phyloP scores from a whole-genome alignment of 495 filamentous ascomycete genomes.

The Annulohypoxylon nitens region DNA sequence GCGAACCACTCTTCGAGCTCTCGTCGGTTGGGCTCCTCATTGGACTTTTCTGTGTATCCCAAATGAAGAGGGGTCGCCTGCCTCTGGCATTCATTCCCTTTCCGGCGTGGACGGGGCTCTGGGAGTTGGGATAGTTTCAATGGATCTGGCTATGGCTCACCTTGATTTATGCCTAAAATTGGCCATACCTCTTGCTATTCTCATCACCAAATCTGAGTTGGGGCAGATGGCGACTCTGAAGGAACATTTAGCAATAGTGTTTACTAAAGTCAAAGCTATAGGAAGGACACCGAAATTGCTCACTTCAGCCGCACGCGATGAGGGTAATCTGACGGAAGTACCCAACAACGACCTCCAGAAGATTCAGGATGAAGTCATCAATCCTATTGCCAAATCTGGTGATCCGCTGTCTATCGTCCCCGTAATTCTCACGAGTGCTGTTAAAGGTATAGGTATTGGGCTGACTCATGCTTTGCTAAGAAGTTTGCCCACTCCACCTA shows the following conservation, averaged over 20 bases:
- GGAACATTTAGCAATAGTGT: conserved; percentile 75
- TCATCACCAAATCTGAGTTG: conserved; percentile 92
- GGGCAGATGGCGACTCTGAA: conserved; percentile 77
- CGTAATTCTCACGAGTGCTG: conserved; percentile 88
- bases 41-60: conserved; percentile 91
- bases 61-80: conserved; percentile 71
- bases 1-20: conserved; percentile 84
- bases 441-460: conserved; percentile 85
- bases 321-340: conserved; percentile 53
- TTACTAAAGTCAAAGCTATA: conserved; percentile 81
- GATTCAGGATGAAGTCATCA: conserved; percentile 63
- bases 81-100: conserved; percentile 63
- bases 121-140: conserved; percentile 56
- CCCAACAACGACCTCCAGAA: conserved; percentile 63
- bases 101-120: conserved; percentile 62
- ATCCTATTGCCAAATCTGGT: conserved; percentile 58
- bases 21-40: conserved; percentile 97
- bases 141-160: conserved; percentile 81
- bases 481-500: conserved; percentile 77
- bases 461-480: conserved; percentile 85
- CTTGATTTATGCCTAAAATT: conserved; percentile 89
- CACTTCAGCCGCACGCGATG: conserved; percentile 57
- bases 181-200: conserved; percentile 77
- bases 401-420: conserved; percentile 74
- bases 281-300: conserved; percentile 81